Evolutionary conservation across 2,329 filamentous ascomycete genomes (phyloP).

Genomic region (Colletotrichum neosansevieriae): DNA sequence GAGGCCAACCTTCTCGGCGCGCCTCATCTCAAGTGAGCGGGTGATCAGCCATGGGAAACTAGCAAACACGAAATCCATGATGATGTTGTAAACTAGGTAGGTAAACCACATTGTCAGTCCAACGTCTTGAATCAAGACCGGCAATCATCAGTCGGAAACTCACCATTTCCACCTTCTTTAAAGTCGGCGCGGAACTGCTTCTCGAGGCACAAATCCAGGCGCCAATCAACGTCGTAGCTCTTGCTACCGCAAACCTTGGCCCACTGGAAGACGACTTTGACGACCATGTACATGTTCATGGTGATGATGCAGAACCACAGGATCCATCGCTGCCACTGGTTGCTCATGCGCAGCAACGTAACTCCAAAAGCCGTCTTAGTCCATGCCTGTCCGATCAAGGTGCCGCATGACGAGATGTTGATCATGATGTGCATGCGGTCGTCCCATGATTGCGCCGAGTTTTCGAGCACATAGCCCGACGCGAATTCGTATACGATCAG

Average conservation of each 20-base stretch:
- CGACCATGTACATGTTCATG: conserved; percentile 61
- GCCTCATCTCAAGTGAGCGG: conserved; percentile 47
- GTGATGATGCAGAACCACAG: conserved; percentile 62
- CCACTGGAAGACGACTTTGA: conserved; percentile 63
- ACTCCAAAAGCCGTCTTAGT: conserved; percentile 54
- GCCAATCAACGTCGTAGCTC: conserved; percentile 60
- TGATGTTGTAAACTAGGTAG: conserved; percentile 66
- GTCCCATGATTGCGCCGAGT: conserved; percentile 57
- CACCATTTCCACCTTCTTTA: conserved; percentile 64
- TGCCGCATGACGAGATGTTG: conserved; percentile 55
- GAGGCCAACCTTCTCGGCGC: conserved; percentile 47
- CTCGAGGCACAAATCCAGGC: conserved; percentile 59
- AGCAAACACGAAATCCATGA: conserved; percentile 50
- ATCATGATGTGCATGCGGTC: conserved; percentile 66
- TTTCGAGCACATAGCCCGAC: conserved; percentile 58
- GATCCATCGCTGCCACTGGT: conserved; percentile 55
- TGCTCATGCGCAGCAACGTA: conserved; percentile 56
- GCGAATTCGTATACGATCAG: conserved; percentile 61
- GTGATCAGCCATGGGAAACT: conserved; percentile 48
- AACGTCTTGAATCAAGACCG: no score
- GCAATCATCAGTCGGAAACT: conserved; percentile 40
- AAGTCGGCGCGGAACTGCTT: conserved; percentile 55
- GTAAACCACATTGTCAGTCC: neutral
- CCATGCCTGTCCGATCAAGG: conserved; percentile 51
- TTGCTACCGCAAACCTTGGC: conserved; percentile 56